Conservation (phyloP, 257 asterid species). For the Cordia subcordata region DNA sequence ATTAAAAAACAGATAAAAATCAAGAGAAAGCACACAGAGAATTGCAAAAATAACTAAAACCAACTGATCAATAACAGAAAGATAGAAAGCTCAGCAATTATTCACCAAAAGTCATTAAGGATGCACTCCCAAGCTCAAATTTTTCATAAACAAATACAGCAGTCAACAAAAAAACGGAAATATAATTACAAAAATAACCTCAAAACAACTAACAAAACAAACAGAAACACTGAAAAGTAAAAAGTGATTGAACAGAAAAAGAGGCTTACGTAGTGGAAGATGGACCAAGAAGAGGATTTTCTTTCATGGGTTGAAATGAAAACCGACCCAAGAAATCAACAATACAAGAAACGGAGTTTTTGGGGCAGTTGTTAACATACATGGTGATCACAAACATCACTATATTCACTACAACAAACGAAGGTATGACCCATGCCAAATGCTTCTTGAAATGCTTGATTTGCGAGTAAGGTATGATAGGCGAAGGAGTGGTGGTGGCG, state of each 20-base stretch:
- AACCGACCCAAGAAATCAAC: constrained; percentile 67
- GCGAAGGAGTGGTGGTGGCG: constrained; percentile 13
- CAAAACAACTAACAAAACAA: not conserved
- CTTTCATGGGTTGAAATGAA: constrained; percentile 86
- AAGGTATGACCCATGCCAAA: constrained; percentile 75
- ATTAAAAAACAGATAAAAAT: too few relatives aligned
- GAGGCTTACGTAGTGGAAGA: constrained; percentile 68
- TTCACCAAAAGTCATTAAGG: not conserved
- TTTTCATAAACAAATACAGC: not conserved
- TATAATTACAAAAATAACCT: not conserved
- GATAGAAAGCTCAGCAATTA: not conserved
- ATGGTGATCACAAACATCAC: constrained; percentile 64
- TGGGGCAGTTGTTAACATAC: constrained; percentile 70
- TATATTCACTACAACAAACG: constrained; percentile 50
- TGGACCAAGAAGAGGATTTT: constrained; percentile 90
- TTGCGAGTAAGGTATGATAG: constrained; percentile 32
- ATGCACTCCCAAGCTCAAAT: not conserved
- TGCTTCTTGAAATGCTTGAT: constrained; percentile 73
- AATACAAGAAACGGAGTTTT: constrained; percentile 56
- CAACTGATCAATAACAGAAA: not conserved
- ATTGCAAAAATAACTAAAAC: too few relatives aligned
- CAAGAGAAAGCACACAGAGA: too few relatives aligned
- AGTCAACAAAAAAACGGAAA: not conserved
- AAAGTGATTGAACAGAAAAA: not conserved
- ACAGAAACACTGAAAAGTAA: not conserved